Evolutionary conservation across 257 asterid genomes (phyloP).

Genomic region (Petrea volubilis): DNA sequence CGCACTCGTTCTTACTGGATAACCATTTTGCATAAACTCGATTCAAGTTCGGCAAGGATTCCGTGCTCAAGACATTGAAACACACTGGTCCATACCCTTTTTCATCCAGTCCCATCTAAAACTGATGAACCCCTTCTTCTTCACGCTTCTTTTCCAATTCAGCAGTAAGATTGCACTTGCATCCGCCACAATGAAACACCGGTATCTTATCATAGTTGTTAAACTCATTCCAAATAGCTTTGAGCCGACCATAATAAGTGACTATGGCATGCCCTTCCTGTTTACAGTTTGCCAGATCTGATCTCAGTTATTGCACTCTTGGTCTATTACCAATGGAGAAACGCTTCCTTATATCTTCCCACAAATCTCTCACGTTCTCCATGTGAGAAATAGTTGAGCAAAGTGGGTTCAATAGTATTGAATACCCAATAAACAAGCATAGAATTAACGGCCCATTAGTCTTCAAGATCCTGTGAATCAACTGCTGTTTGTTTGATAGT

Average conservation of each 20-base stretch:
- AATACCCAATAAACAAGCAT: constrained; percentile 27
- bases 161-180: not conserved
- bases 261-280: not conserved
- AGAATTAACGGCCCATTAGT: constrained; percentile 19
- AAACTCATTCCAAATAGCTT: constrained; percentile 5
- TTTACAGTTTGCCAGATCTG: constrained; percentile 1
- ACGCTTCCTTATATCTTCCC: constrained; percentile 1
- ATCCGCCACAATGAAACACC: not conserved
- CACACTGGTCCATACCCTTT: too few relatives aligned
- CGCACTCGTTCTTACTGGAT: too few relatives aligned
- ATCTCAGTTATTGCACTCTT: not conserved
- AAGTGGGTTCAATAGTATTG: constrained; percentile 28
- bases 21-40: too few relatives aligned
- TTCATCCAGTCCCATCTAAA: not conserved
- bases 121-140: not conserved
- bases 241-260: not conserved
- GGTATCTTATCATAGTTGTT: not conserved
- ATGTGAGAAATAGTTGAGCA: constrained; percentile 7
- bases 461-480: not conserved
- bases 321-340: constrained; percentile 18
- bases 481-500: not conserved
- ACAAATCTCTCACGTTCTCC: constrained; percentile 12
- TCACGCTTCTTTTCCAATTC: not conserved
- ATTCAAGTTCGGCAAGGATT: too few relatives aligned
- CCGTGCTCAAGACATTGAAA: too few relatives aligned